Conservation (phyloP, 345 rosid species). For the Salix arbutifolia region DNA sequence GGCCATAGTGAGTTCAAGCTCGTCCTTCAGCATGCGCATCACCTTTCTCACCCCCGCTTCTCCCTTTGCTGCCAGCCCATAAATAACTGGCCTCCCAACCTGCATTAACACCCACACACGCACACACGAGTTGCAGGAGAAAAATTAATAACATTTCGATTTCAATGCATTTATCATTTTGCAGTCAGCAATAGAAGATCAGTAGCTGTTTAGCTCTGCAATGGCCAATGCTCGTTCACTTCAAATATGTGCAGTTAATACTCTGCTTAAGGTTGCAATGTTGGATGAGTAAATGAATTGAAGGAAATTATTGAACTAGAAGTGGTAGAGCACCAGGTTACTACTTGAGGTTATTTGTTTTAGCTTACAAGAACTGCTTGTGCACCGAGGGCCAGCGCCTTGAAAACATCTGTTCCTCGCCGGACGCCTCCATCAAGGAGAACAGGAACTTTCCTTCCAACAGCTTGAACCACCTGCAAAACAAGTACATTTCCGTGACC, state of each 20-base stretch:
- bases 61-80: slow-evolving; percentile 75
- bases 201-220: too few relatives aligned
- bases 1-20: slow-evolving; percentile 77
- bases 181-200: too few relatives aligned
- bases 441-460: slow-evolving; percentile 68
- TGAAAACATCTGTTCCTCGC: slow-evolving; percentile 83
- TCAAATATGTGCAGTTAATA: too few relatives aligned
- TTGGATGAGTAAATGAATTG: too few relatives aligned
- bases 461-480: slow-evolving; percentile 64
- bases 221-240: too few relatives aligned
- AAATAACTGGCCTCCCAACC: slow-evolving; percentile 82
- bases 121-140: too few relatives aligned
- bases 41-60: slow-evolving; percentile 60
- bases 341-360: too few relatives aligned
- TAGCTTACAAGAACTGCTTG: slow-evolving; percentile 73
- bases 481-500: background rate
- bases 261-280: too few relatives aligned
- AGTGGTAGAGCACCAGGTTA: too few relatives aligned
- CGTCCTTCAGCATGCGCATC: slow-evolving; percentile 65
- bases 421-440: slow-evolving; percentile 81
- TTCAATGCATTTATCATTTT: too few relatives aligned
- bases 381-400: slow-evolving; percentile 90
- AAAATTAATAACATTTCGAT: too few relatives aligned
- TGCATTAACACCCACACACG: slow-evolving; percentile 20
- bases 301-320: too few relatives aligned